Evolutionary conservation across 139 green algal species (phyloP).

Genomic region (Tetradesmus lagerheimii): DNA sequence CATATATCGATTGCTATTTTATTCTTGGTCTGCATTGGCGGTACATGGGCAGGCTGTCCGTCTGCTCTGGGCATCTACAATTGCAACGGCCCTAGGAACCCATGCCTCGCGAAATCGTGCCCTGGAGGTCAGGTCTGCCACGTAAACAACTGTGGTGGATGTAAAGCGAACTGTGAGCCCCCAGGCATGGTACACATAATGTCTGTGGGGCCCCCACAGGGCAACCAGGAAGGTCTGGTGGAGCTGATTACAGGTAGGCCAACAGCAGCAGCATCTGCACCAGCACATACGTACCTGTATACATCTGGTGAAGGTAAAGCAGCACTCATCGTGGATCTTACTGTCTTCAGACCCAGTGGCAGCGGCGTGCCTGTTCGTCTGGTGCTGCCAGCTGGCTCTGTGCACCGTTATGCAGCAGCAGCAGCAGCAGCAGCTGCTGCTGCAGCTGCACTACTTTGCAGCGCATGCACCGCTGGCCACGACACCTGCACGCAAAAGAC

Average conservation of each 20-base stretch:
- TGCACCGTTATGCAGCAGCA: too few relatives aligned
- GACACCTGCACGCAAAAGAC: too few relatives aligned
- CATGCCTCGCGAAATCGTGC: background rate
- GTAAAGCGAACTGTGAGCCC: background rate
- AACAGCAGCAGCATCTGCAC: background rate
- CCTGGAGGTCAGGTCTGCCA: background rate
- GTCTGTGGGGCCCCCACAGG: too few relatives aligned
- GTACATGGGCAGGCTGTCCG: constrained; percentile 2
- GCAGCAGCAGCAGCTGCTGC: background rate
- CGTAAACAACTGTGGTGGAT: constrained; percentile 27
- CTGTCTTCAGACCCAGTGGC: too few relatives aligned
- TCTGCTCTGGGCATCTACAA: background rate
- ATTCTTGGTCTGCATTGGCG: background rate
- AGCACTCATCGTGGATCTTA: too few relatives aligned
- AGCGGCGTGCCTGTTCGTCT: too few relatives aligned
- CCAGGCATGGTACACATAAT: constrained; percentile 29
- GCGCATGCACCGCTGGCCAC: too few relatives aligned
- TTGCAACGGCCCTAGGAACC: constrained; percentile 16
- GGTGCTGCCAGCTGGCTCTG: too few relatives aligned
- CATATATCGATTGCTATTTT: background rate
- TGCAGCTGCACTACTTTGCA: background rate
- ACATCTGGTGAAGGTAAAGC: too few relatives aligned
- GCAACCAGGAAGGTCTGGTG: background rate
- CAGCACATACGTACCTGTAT: too few relatives aligned
- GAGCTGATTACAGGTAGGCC: background rate